Evolutionary conservation across 345 rosid genomes (phyloP).

Genomic region (Raphanus sativus): DNA sequence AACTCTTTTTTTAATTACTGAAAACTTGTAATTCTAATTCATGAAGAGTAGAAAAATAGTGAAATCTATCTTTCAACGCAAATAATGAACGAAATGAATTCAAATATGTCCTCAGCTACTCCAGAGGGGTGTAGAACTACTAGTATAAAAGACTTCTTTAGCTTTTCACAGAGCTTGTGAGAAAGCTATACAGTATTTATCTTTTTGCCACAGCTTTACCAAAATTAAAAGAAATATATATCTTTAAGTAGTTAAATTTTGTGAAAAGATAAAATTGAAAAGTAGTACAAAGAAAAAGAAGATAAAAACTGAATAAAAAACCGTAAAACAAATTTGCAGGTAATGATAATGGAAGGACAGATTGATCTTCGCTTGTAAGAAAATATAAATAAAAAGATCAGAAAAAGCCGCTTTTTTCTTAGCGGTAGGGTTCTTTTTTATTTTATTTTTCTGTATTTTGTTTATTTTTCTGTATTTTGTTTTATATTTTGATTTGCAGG

Average conservation of each 20-base stretch:
- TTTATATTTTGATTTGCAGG: slow-evolving; percentile 22
- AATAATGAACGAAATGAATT: slow-evolving; percentile 3
- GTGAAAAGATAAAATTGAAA: neutral
- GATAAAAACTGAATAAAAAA: neutral
- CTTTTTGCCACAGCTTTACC: slow-evolving; percentile 30
- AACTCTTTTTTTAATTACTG: too few species aligned
- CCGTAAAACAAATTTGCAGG: slow-evolving; percentile 28
- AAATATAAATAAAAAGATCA: neutral
- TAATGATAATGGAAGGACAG: slow-evolving; percentile 40
- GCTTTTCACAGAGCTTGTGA: slow-evolving; percentile 34
- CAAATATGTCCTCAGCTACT: slow-evolving; percentile 18
- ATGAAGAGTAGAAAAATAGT: neutral
- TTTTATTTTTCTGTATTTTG: too few species aligned
- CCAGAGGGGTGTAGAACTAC: slow-evolving; percentile 17
- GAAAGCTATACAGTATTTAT: slow-evolving; percentile 27
- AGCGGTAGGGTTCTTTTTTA: slow-evolving; percentile 37
- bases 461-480: neutral
- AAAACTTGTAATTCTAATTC: slow-evolving; percentile 5
- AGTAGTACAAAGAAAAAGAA: too few species aligned
- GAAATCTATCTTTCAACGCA: slow-evolving; percentile 6
- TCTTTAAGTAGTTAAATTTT: neutral
- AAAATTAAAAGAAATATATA: neutral
- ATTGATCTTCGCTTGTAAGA: slow-evolving; percentile 1
- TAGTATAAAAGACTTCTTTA: slow-evolving; percentile 1
- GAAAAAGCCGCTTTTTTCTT: slow-evolving; percentile 31